Evolutionary conservation across 2,329 filamentous ascomycete genomes (phyloP).

Genomic region (Aspergillus ochraceoroseus): DNA sequence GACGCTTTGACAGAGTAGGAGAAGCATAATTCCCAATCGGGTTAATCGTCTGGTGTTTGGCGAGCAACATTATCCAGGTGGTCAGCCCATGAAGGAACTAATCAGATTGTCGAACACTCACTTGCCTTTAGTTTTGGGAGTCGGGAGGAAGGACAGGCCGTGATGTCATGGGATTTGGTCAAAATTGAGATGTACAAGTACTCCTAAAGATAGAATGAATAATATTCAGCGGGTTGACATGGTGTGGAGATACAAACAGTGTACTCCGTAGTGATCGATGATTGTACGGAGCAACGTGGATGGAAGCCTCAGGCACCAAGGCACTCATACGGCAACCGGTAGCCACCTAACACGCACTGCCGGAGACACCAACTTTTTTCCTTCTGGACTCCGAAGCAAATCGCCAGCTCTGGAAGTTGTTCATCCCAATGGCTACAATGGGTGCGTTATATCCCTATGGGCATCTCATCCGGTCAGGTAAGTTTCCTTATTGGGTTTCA

Average conservation of each 20-base stretch:
- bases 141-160: too few species aligned
- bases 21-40: constrained; percentile 12
- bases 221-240: too few species aligned
- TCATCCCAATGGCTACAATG: constrained; percentile 37
- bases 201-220: too few species aligned
- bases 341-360: constrained; percentile 22
- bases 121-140: too few species aligned
- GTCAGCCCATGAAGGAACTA: too few species aligned
- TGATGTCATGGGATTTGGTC: too few species aligned
- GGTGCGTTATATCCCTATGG: constrained; percentile 36
- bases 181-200: too few species aligned
- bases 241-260: too few species aligned
- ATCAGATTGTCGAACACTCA: too few species aligned
- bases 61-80: too few species aligned
- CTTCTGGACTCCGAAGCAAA: constrained; percentile 15
- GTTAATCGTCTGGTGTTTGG: constrained; percentile 3
- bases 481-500: constrained; percentile 8
- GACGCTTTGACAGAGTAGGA: neutral
- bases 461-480: constrained; percentile 39
- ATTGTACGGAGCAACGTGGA: too few species aligned
- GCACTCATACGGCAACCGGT: constrained; percentile 16
- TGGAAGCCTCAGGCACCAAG: constrained; percentile 2
- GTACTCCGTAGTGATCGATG: too few species aligned
- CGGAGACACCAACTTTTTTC: constrained; percentile 31
- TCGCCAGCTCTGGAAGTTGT: constrained; percentile 13